phyloP scores from a whole-genome alignment of 352 stramenopile genomes.

The Blastocystis sp. region DNA sequence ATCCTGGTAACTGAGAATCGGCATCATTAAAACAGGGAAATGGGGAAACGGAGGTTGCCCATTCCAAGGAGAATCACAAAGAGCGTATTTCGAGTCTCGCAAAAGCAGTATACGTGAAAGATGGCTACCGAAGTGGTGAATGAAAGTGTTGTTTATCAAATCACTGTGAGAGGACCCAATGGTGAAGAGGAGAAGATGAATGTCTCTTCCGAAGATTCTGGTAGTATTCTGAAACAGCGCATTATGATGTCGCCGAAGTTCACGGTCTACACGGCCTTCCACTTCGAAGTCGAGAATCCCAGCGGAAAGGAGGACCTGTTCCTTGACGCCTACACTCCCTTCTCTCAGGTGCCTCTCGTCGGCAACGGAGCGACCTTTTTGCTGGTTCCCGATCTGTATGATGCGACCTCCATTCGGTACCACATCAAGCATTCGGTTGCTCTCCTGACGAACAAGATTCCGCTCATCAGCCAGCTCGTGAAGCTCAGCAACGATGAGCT shows the following conservation, averaged over 20 bases:
- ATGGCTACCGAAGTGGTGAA: constrained; percentile 35
- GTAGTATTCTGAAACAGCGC: not conserved
- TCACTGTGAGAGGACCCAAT: constrained; percentile 50
- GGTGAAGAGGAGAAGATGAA: constrained; percentile 53
- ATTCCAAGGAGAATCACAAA: too few species aligned
- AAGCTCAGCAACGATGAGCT: constrained; percentile 58
- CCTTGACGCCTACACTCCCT: constrained; percentile 35
- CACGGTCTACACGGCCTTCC: constrained; percentile 38
- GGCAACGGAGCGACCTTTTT: constrained; percentile 43
- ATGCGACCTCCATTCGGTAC: constrained; percentile 61
- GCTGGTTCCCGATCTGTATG: constrained; percentile 57
- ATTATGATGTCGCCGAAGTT: constrained; percentile 57
- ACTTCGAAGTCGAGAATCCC: constrained; percentile 59
- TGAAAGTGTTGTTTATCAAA: constrained; percentile 59
- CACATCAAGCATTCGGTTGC: constrained; percentile 61
- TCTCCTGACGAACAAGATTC: constrained; percentile 57
- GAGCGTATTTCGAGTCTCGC: too few species aligned
- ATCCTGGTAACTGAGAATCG: too few species aligned
- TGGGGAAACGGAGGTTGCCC: too few species aligned
- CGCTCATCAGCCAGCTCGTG: constrained; percentile 53
- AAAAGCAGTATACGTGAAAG: not conserved
- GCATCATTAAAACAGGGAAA: too few species aligned
- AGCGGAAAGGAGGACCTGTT: constrained; percentile 30
- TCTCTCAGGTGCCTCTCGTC: constrained; percentile 43
- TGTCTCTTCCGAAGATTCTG: constrained; percentile 30